Evolutionary conservation across 495 filamentous ascomycete species (phyloP), one percentile per base, ranked within the genome.

Genomic region (Talaromyces adpressus): DNA sequence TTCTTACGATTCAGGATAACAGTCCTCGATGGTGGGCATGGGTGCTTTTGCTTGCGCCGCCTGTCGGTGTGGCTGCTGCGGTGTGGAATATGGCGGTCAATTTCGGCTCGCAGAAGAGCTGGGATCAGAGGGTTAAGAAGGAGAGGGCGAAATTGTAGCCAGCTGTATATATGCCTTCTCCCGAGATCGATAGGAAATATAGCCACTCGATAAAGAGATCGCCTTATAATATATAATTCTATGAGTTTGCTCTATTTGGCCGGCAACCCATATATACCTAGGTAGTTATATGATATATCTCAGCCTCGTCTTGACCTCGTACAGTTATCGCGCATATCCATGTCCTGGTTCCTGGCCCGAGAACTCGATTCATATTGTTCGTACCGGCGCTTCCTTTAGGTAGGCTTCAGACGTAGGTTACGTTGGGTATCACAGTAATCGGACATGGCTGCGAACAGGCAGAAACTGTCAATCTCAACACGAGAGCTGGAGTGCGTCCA

Each of bases 1-100:
- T 95, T 79, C 63, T 61, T 12, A 83, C 79, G 65, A 76, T 97
- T n/a, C 74, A 73, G 68, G 79, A 62, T 61, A 72, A 73, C 23
- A 91, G 89, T 75, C 89, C 90, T 45, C 71, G 79, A 59, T 92
- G 90, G 91, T 97, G 94, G 94, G 82, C 79, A 22, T 89, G 84
- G 86, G 62, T 88, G 69, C 76, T 94, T 66, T 80, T 90, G 75
- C 69, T 86, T 62, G 84, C 79, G 70, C 92, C 93, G 69, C 90
- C 91, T 22, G 63, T 93, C 61, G 92, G 84, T 6, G 84, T 85
- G 30, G 75, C 77, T 9, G 79, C 84, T 64, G 92, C 80, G 6
- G 70, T 80, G 60, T 89, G 87, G 87, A 86, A 81, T 68, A 83
- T 89, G 66, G 84, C 82, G 73, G 75, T 82, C 72, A 91, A 88